A percentile compares a stretch with the other conserved stretches of the same genome.
Conservation (phyloP, 352 stramenopile species). For the Phytophthora pini region DNA sequence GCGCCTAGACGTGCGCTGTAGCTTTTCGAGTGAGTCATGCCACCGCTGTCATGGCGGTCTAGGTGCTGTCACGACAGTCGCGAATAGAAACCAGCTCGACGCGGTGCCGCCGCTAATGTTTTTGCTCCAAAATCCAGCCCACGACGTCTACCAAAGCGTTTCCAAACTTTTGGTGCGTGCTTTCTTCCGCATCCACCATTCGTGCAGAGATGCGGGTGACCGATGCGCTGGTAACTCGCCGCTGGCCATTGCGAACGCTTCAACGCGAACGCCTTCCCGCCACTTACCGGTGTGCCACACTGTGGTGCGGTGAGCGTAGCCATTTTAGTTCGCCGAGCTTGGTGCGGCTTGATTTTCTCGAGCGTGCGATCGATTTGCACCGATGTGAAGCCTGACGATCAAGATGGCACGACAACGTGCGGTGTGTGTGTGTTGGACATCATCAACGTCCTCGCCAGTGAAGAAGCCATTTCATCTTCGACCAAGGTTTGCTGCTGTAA, state of each 20-base stretch:
- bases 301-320: constrained; percentile 5
- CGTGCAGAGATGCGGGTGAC: constrained; percentile 15
- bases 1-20: constrained; percentile 8
- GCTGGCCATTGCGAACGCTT: background rate
- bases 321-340: constrained; percentile 2
- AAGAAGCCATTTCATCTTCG: constrained; percentile 6
- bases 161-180: constrained; percentile 13
- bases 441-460: background rate
- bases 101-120: background rate
- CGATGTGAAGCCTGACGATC: constrained; percentile 29
- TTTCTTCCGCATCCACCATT: constrained; percentile 30
- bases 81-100: background rate
- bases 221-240: constrained; percentile 5
- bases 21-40: constrained; percentile 10
- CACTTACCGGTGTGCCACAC: background rate
- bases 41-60: constrained; percentile 3
- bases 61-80: background rate
- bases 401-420: constrained; percentile 9
- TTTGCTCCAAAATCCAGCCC: constrained; percentile 19
- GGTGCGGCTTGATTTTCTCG: constrained; percentile 27
- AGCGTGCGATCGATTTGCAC: constrained; percentile 20
- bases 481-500: background rate
- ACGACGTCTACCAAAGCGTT: background rate
- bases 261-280: background rate
- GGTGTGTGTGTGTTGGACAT: constrained; percentile 17